Base-by-base conservation (phyloP, 306 rosid species). In the Gastrolobium bilobum region DNA sequence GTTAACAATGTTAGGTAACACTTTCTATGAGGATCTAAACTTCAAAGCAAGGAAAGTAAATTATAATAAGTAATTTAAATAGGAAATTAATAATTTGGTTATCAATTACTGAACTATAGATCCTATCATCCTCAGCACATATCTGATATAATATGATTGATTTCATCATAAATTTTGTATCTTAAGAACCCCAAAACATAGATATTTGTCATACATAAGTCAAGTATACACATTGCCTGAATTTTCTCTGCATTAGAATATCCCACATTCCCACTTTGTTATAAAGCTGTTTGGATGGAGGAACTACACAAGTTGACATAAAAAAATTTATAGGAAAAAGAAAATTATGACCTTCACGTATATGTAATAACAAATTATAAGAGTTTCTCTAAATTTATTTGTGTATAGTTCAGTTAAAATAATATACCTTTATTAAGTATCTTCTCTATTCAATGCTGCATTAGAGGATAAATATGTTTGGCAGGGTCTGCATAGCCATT, bases 341-440 rank as follows among this genome's bases (percentile, higher is more conserved):
- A 20, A 20, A 20, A 0, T 20, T 46, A 38, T 43, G 50, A 33
- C 37, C 51, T 73, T 5, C 57, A 48, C 9, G 10, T 63, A 52
- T 63, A 1, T 31, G 1, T 51, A 37, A 48, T 34, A 54, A 43
- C 20, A 13, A 4, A 1, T 0, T 20, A 20, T 20, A 20, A 20
- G 31, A 11, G 71, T 79, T 58, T 69, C 53, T 69, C 35, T 11
- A 9, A 48, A 67, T 62, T 66, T 31, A 4, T 3, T 26, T 65
- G 37, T 81, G 71, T 69, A 43, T 48, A 34, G 7, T 82, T 82
- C 70, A 5, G 20, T 34, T 31, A 37, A 76, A 69, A 69, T 20
- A 20, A 20, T 20, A 39, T 57, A 54, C 46, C 70, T 46, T 56
- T 50, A 20, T 70, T 53, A 44, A 20, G 26, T 20, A 65, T 42